Evolutionary conservation across 768 basidiomycete genomes (phyloP).

Genomic region (Phaffia tasmanica): DNA sequence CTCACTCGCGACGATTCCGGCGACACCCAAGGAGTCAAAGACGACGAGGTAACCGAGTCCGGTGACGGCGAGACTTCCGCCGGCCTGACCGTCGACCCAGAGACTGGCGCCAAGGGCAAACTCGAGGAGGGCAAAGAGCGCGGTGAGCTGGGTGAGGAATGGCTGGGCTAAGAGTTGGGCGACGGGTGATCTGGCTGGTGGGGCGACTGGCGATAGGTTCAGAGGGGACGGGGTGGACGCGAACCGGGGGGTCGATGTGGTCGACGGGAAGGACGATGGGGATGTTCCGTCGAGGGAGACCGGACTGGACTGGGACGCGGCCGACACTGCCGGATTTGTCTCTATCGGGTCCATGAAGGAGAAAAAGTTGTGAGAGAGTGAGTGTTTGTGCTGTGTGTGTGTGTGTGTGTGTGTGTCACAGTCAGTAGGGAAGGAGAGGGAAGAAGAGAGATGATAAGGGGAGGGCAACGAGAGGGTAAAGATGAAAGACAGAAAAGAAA

Average conservation of each 20-base stretch:
- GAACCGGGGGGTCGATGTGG: too few species aligned
- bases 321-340: conserved; percentile 30
- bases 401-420: too few species aligned
- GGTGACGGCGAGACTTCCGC: conserved; percentile 73
- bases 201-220: conserved; percentile 1
- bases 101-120: conserved; percentile 44
- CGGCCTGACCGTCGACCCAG: conserved; percentile 82
- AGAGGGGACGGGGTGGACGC: background rate
- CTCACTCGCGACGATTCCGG: conserved; percentile 39
- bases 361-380: conserved; percentile 87
- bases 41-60: conserved; percentile 94
- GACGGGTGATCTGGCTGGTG: background rate
- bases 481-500: background rate
- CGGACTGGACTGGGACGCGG: conserved; percentile 36
- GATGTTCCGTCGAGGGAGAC: background rate
- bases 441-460: background rate
- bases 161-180: background rate
- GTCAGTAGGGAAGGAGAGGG: background rate
- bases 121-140: conserved; percentile 34
- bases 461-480: background rate
- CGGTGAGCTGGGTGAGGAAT: background rate
- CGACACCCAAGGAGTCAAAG: conserved; percentile 81
- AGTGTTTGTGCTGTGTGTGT: conserved; percentile 90
- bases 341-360: conserved; percentile 80
- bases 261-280: background rate